Evolutionary conservation across 768 basidiomycete genomes (phyloP), one percentile per base, ranked within the genome.

Genomic region (Hygrophorus russula): DNA sequence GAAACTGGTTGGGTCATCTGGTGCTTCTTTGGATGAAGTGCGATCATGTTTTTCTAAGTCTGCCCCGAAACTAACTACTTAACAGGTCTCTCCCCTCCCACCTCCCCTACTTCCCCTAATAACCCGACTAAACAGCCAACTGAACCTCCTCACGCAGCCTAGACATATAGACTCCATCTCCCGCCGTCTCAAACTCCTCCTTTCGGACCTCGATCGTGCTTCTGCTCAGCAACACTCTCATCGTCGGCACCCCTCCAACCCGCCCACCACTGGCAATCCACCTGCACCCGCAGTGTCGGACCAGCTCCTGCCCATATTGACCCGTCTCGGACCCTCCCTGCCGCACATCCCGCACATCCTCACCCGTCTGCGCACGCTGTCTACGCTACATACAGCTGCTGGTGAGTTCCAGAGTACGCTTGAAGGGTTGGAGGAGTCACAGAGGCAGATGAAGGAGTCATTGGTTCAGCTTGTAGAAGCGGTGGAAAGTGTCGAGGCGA

Each of bases 131-230:
- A 90, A 88, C 55, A 77, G 78, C 15, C 91, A 96, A 57, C 67
- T 98, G 17, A 76, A 80, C 5, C 69, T 97, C 12, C 78, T 99
- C 36, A 88, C 94, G 0, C 92, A 97, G 64, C 94, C 96, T 0
- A 80, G 93, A 12, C 92, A 98, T 56, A 81, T 98, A 39, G 96
- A 99, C 60, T 86, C 90, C 9, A 85, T 97, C 49, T 93, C 93
- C 1, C 78, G 94, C 4, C 81, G 94, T 4, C 74, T 98, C 48
- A 99, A 98, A 55, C 67, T 97, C 6, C 74, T 98, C 13, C 71
- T 94, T 11, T 82, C 91, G 1, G 96, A 99, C 60, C 74, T 99
- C 40, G 94, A 98, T 39, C 81, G 93, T 24, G 74, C 77, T 3
- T 78, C 82, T 28, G 69, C 64, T 10, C 77, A 69, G 56, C 68